phyloP scores from a whole-genome alignment of 2,329 filamentous ascomycete species.

The Colletotrichum agaves region DNA sequence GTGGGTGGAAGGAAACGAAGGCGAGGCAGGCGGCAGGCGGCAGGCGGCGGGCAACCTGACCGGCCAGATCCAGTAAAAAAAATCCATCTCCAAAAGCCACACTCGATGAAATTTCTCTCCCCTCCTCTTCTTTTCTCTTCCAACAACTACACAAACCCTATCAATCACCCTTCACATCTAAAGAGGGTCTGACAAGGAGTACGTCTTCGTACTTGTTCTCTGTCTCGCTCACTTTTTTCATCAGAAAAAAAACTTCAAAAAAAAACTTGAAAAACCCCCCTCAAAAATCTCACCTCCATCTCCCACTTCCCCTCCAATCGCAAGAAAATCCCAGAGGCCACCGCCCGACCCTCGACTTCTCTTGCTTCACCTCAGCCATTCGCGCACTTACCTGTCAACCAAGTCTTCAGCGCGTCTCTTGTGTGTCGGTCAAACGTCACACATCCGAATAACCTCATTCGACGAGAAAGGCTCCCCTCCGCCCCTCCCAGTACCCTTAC shows the following conservation, averaged over 20 bases:
- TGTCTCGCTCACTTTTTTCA: conserved; percentile 67
- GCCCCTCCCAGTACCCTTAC: conserved; percentile 20
- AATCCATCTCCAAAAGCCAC: conserved; percentile 39
- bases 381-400: conserved; percentile 37
- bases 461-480: conserved; percentile 31
- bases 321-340: conserved; percentile 30
- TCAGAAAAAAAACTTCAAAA: conserved; percentile 65
- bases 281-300: conserved; percentile 45
- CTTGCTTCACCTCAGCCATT: conserved; percentile 37
- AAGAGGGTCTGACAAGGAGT: conserved; percentile 65
- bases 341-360: conserved; percentile 27
- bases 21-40: conserved; percentile 16
- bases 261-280: conserved; percentile 66
- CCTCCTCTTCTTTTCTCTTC: conserved; percentile 51
- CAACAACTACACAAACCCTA: conserved; percentile 62
- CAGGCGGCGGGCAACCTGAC: conserved; percentile 12
- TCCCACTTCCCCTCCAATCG: conserved; percentile 38
- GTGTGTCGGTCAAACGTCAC: conserved; percentile 39
- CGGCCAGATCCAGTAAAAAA: conserved; percentile 36
- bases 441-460: conserved; percentile 27
- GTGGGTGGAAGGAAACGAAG: conserved; percentile 7
- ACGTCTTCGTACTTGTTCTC: conserved; percentile 69
- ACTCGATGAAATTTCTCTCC: conserved; percentile 51
- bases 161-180: conserved; percentile 56
- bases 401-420: conserved; percentile 32